Base-by-base conservation (phyloP, 1,139 yeast genomes). In the Blastobotrys malaysiensis region DNA sequence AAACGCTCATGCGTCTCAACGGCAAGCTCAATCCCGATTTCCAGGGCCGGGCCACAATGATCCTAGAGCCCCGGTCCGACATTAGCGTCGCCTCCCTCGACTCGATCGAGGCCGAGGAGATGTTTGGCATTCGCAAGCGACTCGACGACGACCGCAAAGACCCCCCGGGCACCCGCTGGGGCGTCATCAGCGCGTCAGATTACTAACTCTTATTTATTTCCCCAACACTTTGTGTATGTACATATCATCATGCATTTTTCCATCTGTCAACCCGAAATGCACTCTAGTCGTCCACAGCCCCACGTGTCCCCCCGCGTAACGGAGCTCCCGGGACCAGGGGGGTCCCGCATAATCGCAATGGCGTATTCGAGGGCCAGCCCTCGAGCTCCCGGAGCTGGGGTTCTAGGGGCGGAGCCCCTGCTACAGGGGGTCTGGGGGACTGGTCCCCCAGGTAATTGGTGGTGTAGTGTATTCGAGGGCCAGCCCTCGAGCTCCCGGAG, bases 11-110 rank as follows among this genome's bases (percentile, higher is more conserved):
- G 74, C 61, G 71, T 44, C 57, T 55, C 46, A 59, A 63, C 47
- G 73, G 74, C 48, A 71, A 71, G 55, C 62, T 71, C 31, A 66
- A 67, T 47, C 62, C 61, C 11, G 65, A 59, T 49, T 65, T 65
- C 52, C 58, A 58, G n/a, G 71, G 71, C 45, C 61, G 68, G 24
- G 71, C 71, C n/a, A 64, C 67, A 45, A 67, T 68, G 70, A 59
- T 69, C 21, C 55, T 69, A 44, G 67, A 67, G 22, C 72, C 73
- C 4, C 61, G 73, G n/a, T 54, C 58, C 22, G 68, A 65, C 45
- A 57, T 50, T 56, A 61, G 61, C 43, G 57, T 57, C 27, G 53
- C 55, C 22, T 57, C 57, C 22, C 55, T 50, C 22, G 57, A 55
- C 36, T 63, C 61, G 19, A 58, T 57, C 19, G 56, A 54, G 46